phyloP scores from a whole-genome alignment of 2,329 filamentous ascomycete genomes.

The Diaporthe sp. region DNA sequence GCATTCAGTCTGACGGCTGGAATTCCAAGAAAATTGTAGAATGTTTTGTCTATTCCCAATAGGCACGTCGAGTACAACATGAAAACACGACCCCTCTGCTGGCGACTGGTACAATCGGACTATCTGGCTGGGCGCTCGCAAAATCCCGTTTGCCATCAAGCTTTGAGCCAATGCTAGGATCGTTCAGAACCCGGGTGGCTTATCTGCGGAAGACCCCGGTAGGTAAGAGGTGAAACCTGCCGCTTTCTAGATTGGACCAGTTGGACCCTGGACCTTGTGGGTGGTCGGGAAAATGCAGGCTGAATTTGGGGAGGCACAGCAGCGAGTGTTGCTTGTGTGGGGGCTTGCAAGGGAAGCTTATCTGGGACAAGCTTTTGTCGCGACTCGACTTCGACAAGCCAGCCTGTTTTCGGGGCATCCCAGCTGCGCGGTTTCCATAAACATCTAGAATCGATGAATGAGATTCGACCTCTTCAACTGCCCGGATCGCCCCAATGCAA shows the following conservation, averaged over 20 bases:
- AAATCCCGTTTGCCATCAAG: background rate
- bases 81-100: background rate
- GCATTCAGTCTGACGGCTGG: background rate
- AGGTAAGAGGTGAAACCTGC: background rate
- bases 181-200: background rate
- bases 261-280: background rate
- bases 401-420: background rate
- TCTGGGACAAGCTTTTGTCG: constrained; percentile 17
- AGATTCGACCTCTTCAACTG: background rate
- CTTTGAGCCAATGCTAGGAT: background rate
- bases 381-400: background rate
- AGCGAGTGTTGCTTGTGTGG: background rate
- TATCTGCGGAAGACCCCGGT: constrained; percentile 18
- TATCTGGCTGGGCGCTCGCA: background rate
- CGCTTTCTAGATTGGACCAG: background rate
- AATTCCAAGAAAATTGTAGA: background rate
- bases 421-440: background rate
- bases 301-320: background rate
- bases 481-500: background rate
- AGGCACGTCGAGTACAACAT: background rate
- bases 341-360: constrained; percentile 15
- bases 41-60: background rate
- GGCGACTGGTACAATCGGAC: background rate
- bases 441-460: background rate
- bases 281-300: background rate